Base-by-base conservation (phyloP, 2,329 filamentous ascomycete genomes). In the Alternaria gaisen region DNA sequence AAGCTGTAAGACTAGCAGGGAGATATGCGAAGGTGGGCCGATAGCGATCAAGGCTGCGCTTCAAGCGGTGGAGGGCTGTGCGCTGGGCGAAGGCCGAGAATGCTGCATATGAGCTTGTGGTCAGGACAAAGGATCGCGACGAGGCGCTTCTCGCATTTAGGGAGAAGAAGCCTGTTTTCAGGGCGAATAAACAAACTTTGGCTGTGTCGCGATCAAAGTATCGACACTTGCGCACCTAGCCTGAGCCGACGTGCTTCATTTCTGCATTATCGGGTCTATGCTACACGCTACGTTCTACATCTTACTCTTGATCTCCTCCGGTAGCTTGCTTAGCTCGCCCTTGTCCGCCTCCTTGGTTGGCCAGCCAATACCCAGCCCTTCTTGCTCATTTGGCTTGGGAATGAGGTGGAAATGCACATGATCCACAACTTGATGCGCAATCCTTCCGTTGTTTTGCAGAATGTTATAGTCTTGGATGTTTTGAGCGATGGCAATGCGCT, bases 381-480 rank as follows among this genome's bases (percentile, higher is more conserved):
- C 91, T 36, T 84, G 75, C 72, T 89, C 83, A 73, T 92, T 96
- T 53, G 95, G 94, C 85, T 99, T 99, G 36, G 95, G 95, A 65
- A 99, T 99, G 88, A 98, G 90, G 77, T 99, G 95, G 80, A 99
- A 94, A 79, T 97, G 94, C 69, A 96, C 94, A 82, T 99, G 95
- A 69, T 93, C 91, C 64, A 99, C 94, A 66, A 91, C 84, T 82
- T 98, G 95, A 80, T 99, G 95, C 18, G 95, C 95, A 73, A 94
- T 87, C 22, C 87, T 84, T 53, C 95, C 95, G 75, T 99, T 99
- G 83, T 99, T 99, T 83, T 99, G 95, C 61, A 99, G 83, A 50
- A 99, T 87, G 76, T 99, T 99, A 85, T 93, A 99, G 79, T 98
- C 87, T 53, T 84, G 83, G 4, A 91, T 89, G 38, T 92, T 92